Evolutionary conservation across 768 basidiomycete genomes (phyloP), one percentile per base, ranked within the genome.

Genomic region (Hirschioporus abietinus): DNA sequence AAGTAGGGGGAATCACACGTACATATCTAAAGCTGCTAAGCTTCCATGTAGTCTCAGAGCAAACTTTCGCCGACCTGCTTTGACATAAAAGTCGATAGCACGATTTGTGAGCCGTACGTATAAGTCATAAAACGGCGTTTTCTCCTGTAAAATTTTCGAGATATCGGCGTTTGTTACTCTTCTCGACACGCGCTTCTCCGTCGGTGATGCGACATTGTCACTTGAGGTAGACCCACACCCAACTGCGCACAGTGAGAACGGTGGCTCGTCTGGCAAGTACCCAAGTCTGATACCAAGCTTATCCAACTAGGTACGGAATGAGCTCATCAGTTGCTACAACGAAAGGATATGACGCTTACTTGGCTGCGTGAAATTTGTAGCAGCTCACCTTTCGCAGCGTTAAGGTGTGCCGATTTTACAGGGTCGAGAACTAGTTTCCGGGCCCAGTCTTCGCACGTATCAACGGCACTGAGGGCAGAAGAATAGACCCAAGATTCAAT

Each of bases 401-500:
- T 86, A 72, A 90, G 88, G 7, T 81, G 78, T 26, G 81, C 77
- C 20, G 86, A 74, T 10, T 80, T 73, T 1, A 79, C 66, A 1
- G 82, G 79, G 63, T 89, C 83, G 60, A 87, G 74, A 25, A 81
- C 78, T 67, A 80, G 76, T 1, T 75, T 69, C n/a, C 78, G 74
- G 12, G 84, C 82, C 92, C 94, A 95, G 1, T 77, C 76, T 68
- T 92, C 89, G 71, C 90, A 92, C 70, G 89, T 88, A 15, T 93
- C 88, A 27, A 95, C 86, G 59, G 90, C 87, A 69, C 89, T 93
- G 59, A 96, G 80, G 23, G 93, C 88, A 0, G 95, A 93, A 20
- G 92, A 93, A 76, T 94, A 98, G 35, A 86, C 90, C 97, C 97
- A 99, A 0, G 92, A 90, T 74, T 97, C 93, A 35, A 97, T 81